Evolutionary conservation across 495 filamentous ascomycete genomes (phyloP).

Genomic region (Daldinia loculata): DNA sequence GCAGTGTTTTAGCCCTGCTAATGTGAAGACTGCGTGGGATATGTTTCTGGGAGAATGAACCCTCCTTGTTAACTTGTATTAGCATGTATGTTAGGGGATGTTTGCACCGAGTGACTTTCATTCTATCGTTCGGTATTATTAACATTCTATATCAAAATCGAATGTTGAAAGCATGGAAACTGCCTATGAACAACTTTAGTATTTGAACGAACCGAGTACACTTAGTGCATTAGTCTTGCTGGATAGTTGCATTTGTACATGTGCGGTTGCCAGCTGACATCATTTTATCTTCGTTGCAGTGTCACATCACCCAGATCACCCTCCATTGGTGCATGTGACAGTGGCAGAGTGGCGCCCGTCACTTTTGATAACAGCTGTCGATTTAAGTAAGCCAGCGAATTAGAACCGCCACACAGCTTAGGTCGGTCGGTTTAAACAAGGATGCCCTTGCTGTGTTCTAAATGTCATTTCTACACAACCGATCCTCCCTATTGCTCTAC

Average conservation of each 20-base stretch:
- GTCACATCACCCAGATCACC: slow-evolving; percentile 24
- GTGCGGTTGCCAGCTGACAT: slow-evolving; percentile 42
- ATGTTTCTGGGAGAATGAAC: not conserved
- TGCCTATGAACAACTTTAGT: not conserved
- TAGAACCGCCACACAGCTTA: slow-evolving; percentile 10
- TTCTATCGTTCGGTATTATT: not conserved
- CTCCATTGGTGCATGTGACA: slow-evolving; percentile 45
- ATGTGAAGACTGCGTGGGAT: not conserved
- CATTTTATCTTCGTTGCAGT: slow-evolving; percentile 24
- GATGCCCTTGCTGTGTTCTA: slow-evolving; percentile 31
- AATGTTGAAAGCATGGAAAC: not conserved
- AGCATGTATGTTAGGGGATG: too few species aligned
- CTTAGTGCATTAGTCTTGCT: not conserved
- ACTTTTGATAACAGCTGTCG: slow-evolving; percentile 34
- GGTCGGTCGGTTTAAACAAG: slow-evolving; percentile 14
- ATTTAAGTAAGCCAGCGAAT: slow-evolving; percentile 12
- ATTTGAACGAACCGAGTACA: not conserved
- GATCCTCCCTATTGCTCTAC: slow-evolving; percentile 1
- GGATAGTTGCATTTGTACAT: slow-evolving; percentile 34
- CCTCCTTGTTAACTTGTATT: not conserved
- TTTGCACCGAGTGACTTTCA: not conserved
- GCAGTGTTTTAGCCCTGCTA: not conserved
- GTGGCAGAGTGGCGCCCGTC: slow-evolving; percentile 40
- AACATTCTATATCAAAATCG: not conserved
- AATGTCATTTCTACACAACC: slow-evolving; percentile 39